Evolutionary conservation across 2,329 filamentous ascomycete species (phyloP), one percentile per base, ranked within the genome.

Genomic region (Aspergillus ochraceoroseus): DNA sequence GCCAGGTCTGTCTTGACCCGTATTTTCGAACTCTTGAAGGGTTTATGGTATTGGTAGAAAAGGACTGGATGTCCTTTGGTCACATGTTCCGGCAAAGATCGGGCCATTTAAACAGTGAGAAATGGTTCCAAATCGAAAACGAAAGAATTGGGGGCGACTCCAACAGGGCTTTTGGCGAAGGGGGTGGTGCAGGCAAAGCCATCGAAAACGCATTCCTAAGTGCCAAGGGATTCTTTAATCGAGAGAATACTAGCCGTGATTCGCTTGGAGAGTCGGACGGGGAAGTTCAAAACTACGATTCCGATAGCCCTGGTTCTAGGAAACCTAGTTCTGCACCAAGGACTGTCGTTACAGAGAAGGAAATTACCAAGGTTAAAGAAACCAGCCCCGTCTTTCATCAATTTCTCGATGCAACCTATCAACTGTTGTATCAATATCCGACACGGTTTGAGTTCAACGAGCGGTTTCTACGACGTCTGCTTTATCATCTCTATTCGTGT

Each of bases 321-420:
- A 71, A 66, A 37, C 49, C 58, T 4, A 56, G 54, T 26, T 59
- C 49, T 31, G 49, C 41, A 46, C 62, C 59, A 11, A 58, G 58
- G 41, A 62, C 58, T 5, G 54, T 56, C 17, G 54, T 58, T 20
- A 69, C 73, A 29, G 76, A 82, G 41, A 76, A 77, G 50, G 80
- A 87, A 53, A 76, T 81, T 7, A 95, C 88, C 0, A 66, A 66
- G 38, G 80, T 82, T n/a, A 92, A 87, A 52, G 92, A 96, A 69
- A 85, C 94, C 22, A 94, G 88, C 45, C 92, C 92, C 0, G 86
- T 98, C 15, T 98, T 98, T 65, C 92, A 98, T 56, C 92, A 98
- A 59, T 98, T 96, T 65, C 76, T 98, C 7, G 92, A 96, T 58
- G 88, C 87, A 25, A 87, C 87, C 1, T 96, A 92, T 60, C 92